Conservation (phyloP, 495 filamentous ascomycete species). For the Hypomontagnella monticulosa region DNA sequence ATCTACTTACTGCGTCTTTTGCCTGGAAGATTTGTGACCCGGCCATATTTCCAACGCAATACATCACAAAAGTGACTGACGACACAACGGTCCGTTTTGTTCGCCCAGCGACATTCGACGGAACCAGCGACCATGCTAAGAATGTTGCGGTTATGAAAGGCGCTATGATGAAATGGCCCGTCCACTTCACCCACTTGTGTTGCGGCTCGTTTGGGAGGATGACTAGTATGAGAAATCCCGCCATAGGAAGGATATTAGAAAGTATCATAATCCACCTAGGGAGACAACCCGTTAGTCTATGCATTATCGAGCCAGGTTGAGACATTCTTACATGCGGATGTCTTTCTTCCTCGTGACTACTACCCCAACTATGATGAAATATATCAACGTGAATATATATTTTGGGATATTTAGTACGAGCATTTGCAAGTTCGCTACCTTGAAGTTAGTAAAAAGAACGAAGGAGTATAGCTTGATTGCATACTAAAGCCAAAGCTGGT, state of each 20-base stretch:
- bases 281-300: not conserved
- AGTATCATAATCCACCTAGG: slow-evolving; percentile 38
- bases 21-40: slow-evolving; percentile 65
- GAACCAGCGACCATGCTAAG: slow-evolving; percentile 41
- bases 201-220: slow-evolving; percentile 38
- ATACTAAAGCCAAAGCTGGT: slow-evolving; percentile 56
- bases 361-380: slow-evolving; percentile 20
- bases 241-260: slow-evolving; percentile 30
- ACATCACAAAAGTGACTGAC: slow-evolving; percentile 52
- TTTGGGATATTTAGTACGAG: slow-evolving; percentile 34
- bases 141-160: slow-evolving; percentile 28
- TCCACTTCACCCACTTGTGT: slow-evolving; percentile 44
- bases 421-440: slow-evolving; percentile 35
- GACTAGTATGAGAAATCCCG: slow-evolving; percentile 34
- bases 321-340: slow-evolving; percentile 28
- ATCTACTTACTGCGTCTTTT: slow-evolving; percentile 52
- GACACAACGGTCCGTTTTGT: slow-evolving; percentile 40
- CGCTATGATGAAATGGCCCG: slow-evolving; percentile 32
- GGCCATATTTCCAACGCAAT: slow-evolving; percentile 63
- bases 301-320: not conserved
- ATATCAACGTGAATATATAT: slow-evolving; percentile 8
- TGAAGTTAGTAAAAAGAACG: not conserved
- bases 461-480: not conserved
- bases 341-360: slow-evolving; percentile 26
- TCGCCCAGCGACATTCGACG: slow-evolving; percentile 41